Evolutionary conservation across 2,329 filamentous ascomycete species (phyloP).

Genomic region (Nigrospora oryzae): DNA sequence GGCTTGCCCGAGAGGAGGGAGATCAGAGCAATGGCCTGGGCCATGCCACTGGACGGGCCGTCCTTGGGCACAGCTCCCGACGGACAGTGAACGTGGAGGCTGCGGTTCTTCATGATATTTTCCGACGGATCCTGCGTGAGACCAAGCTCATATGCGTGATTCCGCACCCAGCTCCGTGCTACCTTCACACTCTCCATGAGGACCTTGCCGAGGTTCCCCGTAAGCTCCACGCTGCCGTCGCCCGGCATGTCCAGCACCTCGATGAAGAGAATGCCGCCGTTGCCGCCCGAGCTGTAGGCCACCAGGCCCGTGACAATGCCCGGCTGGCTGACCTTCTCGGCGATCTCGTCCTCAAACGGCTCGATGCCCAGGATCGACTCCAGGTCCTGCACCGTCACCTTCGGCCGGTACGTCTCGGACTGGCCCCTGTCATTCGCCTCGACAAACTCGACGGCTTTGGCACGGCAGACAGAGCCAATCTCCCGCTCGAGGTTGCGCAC

Average conservation of each 20-base stretch:
- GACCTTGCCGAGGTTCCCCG: constrained; percentile 91
- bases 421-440: constrained; percentile 73
- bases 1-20: constrained; percentile 79
- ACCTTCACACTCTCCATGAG: constrained; percentile 97
- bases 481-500: constrained; percentile 95
- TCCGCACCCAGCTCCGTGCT: constrained; percentile 93
- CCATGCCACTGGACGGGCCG: constrained; percentile 77
- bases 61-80: constrained; percentile 94
- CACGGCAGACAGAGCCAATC: constrained; percentile 86
- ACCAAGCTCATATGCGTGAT: constrained; percentile 85
- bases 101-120: constrained; percentile 93
- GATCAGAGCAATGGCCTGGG: constrained; percentile 88
- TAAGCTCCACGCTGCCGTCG: constrained; percentile 83
- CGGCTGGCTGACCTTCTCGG: constrained; percentile 73
- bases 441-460: constrained; percentile 90
- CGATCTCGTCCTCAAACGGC: constrained; percentile 90
- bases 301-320: constrained; percentile 95
- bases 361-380: constrained; percentile 90
- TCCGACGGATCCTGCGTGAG: constrained; percentile 71
- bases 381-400: constrained; percentile 69
- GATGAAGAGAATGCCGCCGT: constrained; percentile 96
- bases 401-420: constrained; percentile 62
- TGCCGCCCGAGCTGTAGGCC: constrained; percentile 84
- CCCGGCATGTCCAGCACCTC: constrained; percentile 98
- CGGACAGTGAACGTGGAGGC: constrained; percentile 93